phyloP scores from a whole-genome alignment of 2,329 filamentous ascomycete species.

The Thielaviopsis euricoi region DNA sequence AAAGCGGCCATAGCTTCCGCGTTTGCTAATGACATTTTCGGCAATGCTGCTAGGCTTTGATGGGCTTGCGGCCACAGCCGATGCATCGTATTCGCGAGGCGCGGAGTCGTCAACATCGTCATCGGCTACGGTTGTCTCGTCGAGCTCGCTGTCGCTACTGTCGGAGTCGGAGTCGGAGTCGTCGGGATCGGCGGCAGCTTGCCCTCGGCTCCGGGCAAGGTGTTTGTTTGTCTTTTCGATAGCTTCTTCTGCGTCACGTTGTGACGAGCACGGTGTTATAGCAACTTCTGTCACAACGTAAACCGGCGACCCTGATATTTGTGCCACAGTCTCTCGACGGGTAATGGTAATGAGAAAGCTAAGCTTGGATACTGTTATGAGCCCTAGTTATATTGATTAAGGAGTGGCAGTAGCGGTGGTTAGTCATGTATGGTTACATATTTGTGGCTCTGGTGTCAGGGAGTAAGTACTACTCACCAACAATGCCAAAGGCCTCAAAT shows the following conservation, averaged over 20 bases:
- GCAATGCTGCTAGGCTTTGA: constrained; percentile 47
- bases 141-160: constrained; percentile 1
- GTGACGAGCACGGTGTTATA: constrained; percentile 72
- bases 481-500: constrained; percentile 43
- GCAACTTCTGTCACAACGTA: constrained; percentile 82
- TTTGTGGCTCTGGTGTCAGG: not conserved
- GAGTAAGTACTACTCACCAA: constrained; percentile 27
- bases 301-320: constrained; percentile 64
- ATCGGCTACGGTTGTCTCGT: not conserved
- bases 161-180: constrained; percentile 21
- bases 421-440: no score
- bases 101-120: constrained; percentile 30
- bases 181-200: not conserved
- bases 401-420: not conserved
- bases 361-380: constrained; percentile 65
- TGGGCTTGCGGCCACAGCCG: constrained; percentile 16
- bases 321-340: constrained; percentile 72
- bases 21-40: constrained; percentile 72
- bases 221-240: constrained; percentile 41
- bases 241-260: constrained; percentile 54
- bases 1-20: constrained; percentile 76
- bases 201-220: constrained; percentile 15
- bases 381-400: constrained; percentile 33
- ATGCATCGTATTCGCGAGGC: constrained; percentile 19
- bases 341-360: constrained; percentile 81